Percentiles rank a stretch among this genome's conserved stretches.
These are phyloP conservation scores for Speleostelium caveatum DNA, from an alignment of 78 protist genomes.

Conservation along the genomic window DNA sequence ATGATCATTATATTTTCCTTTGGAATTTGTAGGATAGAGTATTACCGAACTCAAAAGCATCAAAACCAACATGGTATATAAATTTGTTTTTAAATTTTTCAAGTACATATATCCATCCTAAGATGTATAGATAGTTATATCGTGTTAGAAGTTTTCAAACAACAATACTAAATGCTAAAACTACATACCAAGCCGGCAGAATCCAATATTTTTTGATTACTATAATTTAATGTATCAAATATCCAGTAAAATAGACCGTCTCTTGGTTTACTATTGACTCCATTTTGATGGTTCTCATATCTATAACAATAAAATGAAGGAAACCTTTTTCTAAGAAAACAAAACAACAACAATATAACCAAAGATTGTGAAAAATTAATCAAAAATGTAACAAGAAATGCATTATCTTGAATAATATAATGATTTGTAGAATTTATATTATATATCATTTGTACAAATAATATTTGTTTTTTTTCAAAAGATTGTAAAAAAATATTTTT, in stretches of 20 bases:
- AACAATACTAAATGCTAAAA: neutral
- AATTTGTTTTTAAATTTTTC: slow-evolving; percentile 34
- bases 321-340: slow-evolving; percentile 29
- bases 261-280: neutral
- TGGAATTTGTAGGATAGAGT: slow-evolving; percentile 55
- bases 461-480: too few relatives aligned
- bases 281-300: slow-evolving; percentile 24
- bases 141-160: too few relatives aligned
- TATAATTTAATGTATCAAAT: slow-evolving; percentile 16
- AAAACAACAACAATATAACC: slow-evolving; percentile 19
- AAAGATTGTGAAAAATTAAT: slow-evolving; percentile 15
- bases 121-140: neutral
- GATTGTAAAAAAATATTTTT: too few relatives aligned
- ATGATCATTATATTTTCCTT: slow-evolving; percentile 30
- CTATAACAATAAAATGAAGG: slow-evolving; percentile 21
- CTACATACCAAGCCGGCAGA: slow-evolving; percentile 51
- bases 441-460: too few relatives aligned
- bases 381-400: slow-evolving; percentile 43
- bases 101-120: slow-evolving; percentile 72
- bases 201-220: slow-evolving; percentile 23
- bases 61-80: neutral
- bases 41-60: slow-evolving; percentile 20
- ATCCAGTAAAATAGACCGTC: slow-evolving; percentile 35
- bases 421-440: too few relatives aligned
- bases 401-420: slow-evolving; percentile 31